Evolutionary conservation across 1,284 basidiomycete species (phyloP), one percentile per base, ranked within the genome.

Genomic region (Agaricales sp.): DNA sequence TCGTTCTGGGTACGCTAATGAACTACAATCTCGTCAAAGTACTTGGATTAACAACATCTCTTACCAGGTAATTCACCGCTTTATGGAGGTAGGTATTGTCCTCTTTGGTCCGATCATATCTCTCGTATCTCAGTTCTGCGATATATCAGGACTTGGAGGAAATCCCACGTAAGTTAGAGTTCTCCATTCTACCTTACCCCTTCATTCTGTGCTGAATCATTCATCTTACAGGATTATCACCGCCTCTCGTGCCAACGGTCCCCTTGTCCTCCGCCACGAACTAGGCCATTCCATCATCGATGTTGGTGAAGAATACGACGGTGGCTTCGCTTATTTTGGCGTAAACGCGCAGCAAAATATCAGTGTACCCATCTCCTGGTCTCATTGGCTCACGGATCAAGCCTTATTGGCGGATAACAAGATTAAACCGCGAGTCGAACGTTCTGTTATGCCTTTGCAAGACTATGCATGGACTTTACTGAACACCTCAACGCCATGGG

Each of bases 231-330:
- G 87, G 1, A 79, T 88, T 8, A 82, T 87, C 53, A 92, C 89
- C 1, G 78, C 87, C 0, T 90, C 87, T 0, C 62, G 75, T n/a
- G 69, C 79, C 6, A 92, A 92, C 51, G 87, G 88, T 0, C 77
- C 85, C 4, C 71, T 88, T 3, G 84, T 91, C 0, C 71, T 92
- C 22, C 77, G 87, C 4, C 89, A 91, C 58, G 89, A 92, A 63
- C 77, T 92, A 1, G 88, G 89, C 0, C 84, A 88, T 62, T 86
- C 82, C n/a, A 77, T 87, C 49, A 84, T 87, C 53, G 67, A 76
- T 1, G 82, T 88, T 3, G 89, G 89, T 4, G 89, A 92, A 64
- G 89, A 92, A 66, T 92, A 92, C 58, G 89, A 92, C 55, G 88
- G 87, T 2, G 39, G 39, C 6, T 80, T 66, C 53, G 81, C 70